Percentiles rank a stretch among this genome's conserved stretches.
phyloP scores from a whole-genome alignment of 106 monocot species.

The Dendrobium huoshanense region DNA sequence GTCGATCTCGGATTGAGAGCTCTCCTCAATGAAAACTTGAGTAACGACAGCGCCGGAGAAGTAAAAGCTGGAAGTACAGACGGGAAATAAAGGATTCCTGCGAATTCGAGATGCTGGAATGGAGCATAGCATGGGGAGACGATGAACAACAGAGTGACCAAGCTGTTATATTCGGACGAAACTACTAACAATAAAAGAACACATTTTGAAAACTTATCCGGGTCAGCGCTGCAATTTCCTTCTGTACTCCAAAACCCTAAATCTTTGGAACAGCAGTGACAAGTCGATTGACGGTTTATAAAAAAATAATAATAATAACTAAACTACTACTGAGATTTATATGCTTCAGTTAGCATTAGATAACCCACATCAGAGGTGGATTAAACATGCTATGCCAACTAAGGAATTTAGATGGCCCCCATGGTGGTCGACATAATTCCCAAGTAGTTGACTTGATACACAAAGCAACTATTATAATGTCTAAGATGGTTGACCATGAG shows the following conservation, averaged over 20 bases:
- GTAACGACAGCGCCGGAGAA: neutral
- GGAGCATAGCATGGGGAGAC: neutral
- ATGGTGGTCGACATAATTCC: no score
- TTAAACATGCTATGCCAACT: no score
- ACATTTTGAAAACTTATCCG: neutral
- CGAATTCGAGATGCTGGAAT: neutral
- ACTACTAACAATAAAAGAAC: neutral
- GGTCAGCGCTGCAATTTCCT: neutral
- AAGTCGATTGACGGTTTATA: no score
- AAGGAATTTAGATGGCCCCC: no score
- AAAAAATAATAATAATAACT: no score
- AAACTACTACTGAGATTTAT: no score
- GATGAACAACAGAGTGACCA: neutral
- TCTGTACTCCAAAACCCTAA: neutral
- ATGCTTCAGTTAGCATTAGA: no score
- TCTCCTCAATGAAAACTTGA: neutral
- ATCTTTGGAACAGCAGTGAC: neutral
- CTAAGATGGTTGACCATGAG: no score
- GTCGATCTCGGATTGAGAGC: neutral
- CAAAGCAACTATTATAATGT: no score
- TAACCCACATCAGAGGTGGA: no score
- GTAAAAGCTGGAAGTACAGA: neutral
- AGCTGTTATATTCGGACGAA: neutral
- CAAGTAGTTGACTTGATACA: no score
- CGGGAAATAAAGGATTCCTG: neutral